A percentile compares a stretch with the other conserved stretches of the same genome.
Conservation (phyloP, 805 yeast genomes). For the Metschnikowia lunata region DNA sequence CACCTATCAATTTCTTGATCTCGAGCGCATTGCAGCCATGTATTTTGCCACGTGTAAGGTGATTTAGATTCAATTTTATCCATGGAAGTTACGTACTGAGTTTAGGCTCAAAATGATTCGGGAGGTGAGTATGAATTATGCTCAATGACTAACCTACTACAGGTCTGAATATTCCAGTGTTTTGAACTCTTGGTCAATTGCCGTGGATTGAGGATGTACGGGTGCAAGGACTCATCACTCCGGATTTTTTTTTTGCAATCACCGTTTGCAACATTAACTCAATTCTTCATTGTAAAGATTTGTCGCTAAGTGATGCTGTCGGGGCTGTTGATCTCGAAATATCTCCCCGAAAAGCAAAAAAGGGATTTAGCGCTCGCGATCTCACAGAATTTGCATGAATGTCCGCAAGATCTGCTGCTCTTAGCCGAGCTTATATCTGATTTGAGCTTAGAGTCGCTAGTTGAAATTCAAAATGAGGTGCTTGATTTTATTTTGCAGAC, state of each 20-base stretch:
- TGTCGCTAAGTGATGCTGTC: background rate
- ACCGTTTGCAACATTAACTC: background rate
- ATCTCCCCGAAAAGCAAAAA: constrained; percentile 9
- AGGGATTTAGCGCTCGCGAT: constrained; percentile 5
- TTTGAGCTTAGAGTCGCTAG: constrained; percentile 2
- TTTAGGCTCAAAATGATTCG: no score
- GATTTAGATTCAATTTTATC: no score
- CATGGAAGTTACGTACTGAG: no score
- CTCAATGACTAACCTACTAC: no score
- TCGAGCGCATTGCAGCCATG: no score
- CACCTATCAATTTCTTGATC: no score
- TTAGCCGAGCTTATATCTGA: constrained; percentile 12
- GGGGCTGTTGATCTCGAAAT: constrained; percentile 7
- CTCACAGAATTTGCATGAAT: constrained; percentile 2
- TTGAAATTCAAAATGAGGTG: constrained; percentile 7
- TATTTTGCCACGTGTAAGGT: no score
- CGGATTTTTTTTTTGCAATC: background rate
- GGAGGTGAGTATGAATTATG: no score
- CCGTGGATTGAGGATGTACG: background rate
- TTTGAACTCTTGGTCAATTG: no score
- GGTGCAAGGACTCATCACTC: constrained; percentile 2
- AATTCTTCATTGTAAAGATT: no score
- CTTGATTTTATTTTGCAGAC: constrained; percentile 3
- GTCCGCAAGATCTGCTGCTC: constrained; percentile 10
- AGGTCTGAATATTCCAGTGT: no score